Base-by-base conservation (phyloP, 257 asterid species). In the Haberlea rhodopensis region DNA sequence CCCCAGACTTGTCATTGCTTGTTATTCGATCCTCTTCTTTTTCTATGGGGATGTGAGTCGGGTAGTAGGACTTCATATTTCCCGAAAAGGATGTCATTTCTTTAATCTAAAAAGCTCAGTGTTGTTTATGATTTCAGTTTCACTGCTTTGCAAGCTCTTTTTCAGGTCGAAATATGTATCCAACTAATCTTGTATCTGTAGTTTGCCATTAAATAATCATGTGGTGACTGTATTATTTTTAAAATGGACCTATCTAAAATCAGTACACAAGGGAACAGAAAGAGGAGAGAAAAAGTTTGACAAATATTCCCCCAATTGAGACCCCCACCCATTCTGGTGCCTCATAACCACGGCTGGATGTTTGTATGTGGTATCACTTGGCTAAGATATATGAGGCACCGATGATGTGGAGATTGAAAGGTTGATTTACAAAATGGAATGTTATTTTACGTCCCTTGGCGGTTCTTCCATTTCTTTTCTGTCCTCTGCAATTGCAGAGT, bases 21-120 rank as follows among this genome's bases (percentile, higher is more conserved):
- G 18, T 74, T 55, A 19, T n/a, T 53, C 43, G 4, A 8, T 27
- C 10, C 3, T 11, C 23, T 22, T 49, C 56, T 64, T 51, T 49
- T 52, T 59, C 46, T 11, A 60, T 57, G 51, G 52, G 54, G 25
- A n/a, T 61, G 67, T 23, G 46, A 2, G 34, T 43, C 34, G 29
- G 49, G 18, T 28, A 13, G 16, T 18, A 23, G 46, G 34, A 54
- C 28, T 21, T 52, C 24, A 37, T 49, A 6, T 52, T 60, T 37
- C 48, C 43, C 8, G 4, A 66, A 60, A 18, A 48, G n/a, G 57
- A 27, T 15, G 10, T 13, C n/a, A 45, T 46, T 54, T 32, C 20
- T 54, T 43, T 53, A 22, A 53, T 62, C 20, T 55, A 54, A 62
- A 55, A 31, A 52, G 22, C 27, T 4, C 20, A 29, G 11, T 29